Base-by-base conservation (phyloP, 73 alveolate genomes). In the Urostyla sp. region DNA sequence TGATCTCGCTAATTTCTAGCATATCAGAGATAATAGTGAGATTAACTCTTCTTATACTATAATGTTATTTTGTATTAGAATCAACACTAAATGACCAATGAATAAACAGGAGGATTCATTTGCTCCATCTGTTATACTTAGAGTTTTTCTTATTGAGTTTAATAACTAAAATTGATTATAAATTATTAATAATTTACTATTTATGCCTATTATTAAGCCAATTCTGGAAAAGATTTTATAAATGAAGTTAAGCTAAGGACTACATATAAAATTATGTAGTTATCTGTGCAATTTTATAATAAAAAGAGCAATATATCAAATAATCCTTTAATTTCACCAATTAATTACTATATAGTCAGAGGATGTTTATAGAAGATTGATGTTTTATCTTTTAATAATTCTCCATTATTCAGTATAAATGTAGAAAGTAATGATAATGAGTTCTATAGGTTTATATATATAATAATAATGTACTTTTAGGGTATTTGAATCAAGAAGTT, bases 91-190 rank as follows among this genome's bases (percentile, higher is more conserved):
- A 44, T 66, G 80, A 8, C 80, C 80, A 37, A 44, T 28, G 44
- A 40, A 66, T 15, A 66, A 63, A 27, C 37, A 66, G 44, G 80
- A 37, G 27, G 66, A 40, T 46, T 66, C 80, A 20, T 66, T 63
- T 28, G 44, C 27, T 13, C 80, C 80, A 6, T 63, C 80, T 20
- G 80, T 59, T 16, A 11, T 31, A n/a, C 67, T 21, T 18, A 66
- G 27, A 21, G 44, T 66, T 26, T 66, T 66, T 24, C n/a, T n/a
- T n/a, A n/a, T 26, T 66, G 32, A 66, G 80, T 1, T 40, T 46
- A 2, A 20, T 18, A n/a, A n/a, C n/a, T n/a, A n/a, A n/a, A n/a
- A n/a, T n/a, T n/a, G n/a, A n/a, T n/a, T n/a, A n/a, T n/a, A n/a
- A n/a, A n/a, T n/a, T n/a, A n/a, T n/a, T n/a, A n/a, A n/a, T n/a